Percentiles rank a stretch among this genome's conserved stretches.
phyloP scores from a whole-genome alignment of 345 rosid species.

The Theobroma cacao region DNA sequence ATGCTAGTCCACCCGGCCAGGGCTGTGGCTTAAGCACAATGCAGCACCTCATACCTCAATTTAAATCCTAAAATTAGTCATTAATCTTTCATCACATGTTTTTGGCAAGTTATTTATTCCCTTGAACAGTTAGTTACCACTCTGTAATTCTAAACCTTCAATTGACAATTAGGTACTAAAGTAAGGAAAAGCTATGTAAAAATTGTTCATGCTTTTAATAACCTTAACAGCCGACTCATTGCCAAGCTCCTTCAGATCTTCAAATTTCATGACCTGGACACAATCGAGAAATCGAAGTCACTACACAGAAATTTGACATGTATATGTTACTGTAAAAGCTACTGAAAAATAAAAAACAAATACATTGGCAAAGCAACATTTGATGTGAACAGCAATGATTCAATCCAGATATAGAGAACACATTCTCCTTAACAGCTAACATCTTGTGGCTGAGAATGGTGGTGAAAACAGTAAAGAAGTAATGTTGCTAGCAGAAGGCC shows the following conservation, averaged over 20 bases:
- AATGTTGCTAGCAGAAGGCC: no score
- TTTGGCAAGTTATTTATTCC: neutral
- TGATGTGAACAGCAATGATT: no score
- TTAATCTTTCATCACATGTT: neutral
- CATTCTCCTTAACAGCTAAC: no score
- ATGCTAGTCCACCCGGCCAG: neutral
- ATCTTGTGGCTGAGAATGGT: no score
- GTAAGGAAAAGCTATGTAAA: neutral
- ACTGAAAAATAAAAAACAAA: neutral
- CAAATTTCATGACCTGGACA: constrained; percentile 90
- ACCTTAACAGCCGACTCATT: constrained; percentile 89
- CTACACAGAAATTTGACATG: constrained; percentile 10
- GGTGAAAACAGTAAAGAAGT: no score
- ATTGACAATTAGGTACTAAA: neutral
- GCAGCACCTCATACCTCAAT: neutral
- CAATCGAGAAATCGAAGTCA: neutral
- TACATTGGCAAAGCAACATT: neutral
- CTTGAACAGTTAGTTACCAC: neutral
- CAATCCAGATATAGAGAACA: no score
- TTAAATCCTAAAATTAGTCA: neutral
- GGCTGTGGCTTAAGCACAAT: neutral
- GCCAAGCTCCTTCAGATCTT: constrained; percentile 89
- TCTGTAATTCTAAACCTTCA: neutral
- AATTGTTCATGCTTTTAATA: neutral
- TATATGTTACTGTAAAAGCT: neutral